A percentile compares a stretch with the other conserved stretches of the same genome.
phyloP scores from a whole-genome alignment of 345 rosid genomes.

The Firmiana major region DNA sequence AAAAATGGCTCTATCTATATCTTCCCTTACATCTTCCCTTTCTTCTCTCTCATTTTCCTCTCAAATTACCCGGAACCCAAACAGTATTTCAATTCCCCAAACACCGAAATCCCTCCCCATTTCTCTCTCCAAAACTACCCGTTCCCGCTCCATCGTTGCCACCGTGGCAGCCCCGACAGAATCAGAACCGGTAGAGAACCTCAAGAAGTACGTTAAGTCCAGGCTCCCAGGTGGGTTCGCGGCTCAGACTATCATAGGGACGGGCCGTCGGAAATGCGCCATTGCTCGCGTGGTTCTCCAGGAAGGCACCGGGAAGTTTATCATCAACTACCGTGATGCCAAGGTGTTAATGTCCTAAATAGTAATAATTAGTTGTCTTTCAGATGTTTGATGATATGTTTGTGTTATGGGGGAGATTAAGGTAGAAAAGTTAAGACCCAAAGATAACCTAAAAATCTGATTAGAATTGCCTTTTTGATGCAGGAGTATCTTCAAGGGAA shows the following conservation, averaged over 20 bases:
- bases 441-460: not conserved
- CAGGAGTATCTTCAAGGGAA: conserved; percentile 98
- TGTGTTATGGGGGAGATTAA: not conserved
- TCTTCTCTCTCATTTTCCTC: conserved; percentile 81
- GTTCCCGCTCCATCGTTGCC: conserved; percentile 47
- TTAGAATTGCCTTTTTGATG: conserved; percentile 7
- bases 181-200: conserved; percentile 36
- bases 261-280: conserved; percentile 90
- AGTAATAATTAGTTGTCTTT: not conserved
- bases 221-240: conserved; percentile 92
- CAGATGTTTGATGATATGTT: conserved; percentile 6
- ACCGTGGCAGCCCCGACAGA: conserved; percentile 46
- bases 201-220: conserved; percentile 70
- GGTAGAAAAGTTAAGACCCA: not conserved
- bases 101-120: conserved; percentile 27
- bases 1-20: conserved; percentile 54
- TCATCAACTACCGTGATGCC: conserved; percentile 85
- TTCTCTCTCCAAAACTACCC: conserved; percentile 27
- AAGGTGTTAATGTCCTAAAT: conserved; percentile 36
- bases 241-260: conserved; percentile 76
- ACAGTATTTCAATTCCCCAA: conserved; percentile 31
- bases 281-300: conserved; percentile 89
- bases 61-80: conserved; percentile 51
- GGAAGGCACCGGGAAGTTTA: conserved; percentile 81
- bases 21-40: conserved; percentile 60